phyloP scores from a whole-genome alignment of 352 stramenopile species.

The Phytophthora sojae region DNA sequence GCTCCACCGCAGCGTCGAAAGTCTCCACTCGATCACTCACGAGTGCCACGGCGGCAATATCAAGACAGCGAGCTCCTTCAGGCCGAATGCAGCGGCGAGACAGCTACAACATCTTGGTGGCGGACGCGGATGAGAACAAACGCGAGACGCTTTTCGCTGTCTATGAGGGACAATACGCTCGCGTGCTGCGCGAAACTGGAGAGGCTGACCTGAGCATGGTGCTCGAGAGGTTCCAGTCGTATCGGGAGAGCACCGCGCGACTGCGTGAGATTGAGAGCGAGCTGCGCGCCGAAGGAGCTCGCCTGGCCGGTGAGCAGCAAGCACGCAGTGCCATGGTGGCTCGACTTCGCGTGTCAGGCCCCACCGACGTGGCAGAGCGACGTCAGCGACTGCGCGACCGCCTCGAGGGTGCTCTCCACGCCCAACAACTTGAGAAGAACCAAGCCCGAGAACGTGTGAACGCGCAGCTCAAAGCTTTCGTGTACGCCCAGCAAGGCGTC shows the following conservation, averaged over 20 bases:
- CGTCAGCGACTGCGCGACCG: conserved; percentile 62
- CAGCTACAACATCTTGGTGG: conserved; percentile 38
- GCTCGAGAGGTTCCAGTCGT: conserved; percentile 57
- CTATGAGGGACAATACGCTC: conserved; percentile 69
- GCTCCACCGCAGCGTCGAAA: conserved; percentile 13
- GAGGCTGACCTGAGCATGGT: conserved; percentile 61
- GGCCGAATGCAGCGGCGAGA: conserved; percentile 31
- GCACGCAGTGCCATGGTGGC: conserved; percentile 39
- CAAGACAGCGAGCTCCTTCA: conserved; percentile 12
- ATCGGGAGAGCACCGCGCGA: conserved; percentile 38
- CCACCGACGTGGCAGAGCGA: conserved; percentile 57
- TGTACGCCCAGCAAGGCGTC: conserved; percentile 66
- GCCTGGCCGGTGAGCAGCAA: conserved; percentile 42
- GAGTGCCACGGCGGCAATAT: conserved; percentile 19
- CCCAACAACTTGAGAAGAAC: conserved; percentile 45
- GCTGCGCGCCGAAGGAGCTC: conserved; percentile 30
- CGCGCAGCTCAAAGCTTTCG: conserved; percentile 58
- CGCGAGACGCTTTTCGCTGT: conserved; percentile 66
- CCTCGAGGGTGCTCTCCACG: conserved; percentile 52
- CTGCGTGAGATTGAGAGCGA: conserved; percentile 66
- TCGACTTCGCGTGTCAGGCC: conserved; percentile 55
- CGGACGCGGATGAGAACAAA: conserved; percentile 29
- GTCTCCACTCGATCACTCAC: conserved; percentile 13
- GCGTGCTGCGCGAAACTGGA: conserved; percentile 53
- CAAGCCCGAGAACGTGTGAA: conserved; percentile 51